These are phyloP conservation scores for Scedosporium aurantiacum DNA, from an alignment of 2,329 filamentous ascomycete species.

Conservation along the genomic window DNA sequence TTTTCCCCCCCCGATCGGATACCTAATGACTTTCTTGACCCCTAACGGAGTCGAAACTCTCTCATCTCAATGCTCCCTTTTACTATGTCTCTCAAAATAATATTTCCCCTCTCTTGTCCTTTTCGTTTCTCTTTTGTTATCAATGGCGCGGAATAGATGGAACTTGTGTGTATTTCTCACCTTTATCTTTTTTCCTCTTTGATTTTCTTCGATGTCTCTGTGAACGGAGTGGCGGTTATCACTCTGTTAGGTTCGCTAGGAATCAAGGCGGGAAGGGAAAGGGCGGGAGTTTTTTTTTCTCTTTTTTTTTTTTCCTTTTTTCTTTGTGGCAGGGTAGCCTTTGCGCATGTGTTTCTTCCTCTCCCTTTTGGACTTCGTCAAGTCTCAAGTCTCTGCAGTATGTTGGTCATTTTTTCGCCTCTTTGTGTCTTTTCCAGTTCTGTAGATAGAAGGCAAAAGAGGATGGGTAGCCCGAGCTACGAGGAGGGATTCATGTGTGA, in stretches of 20 bases:
- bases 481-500: background rate
- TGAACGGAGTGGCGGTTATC: background rate
- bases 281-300: background rate
- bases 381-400: background rate
- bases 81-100: background rate
- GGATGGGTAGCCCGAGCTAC: background rate
- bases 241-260: background rate
- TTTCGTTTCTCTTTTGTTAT: background rate
- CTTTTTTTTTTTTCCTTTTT: background rate
- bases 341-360: background rate
- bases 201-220: background rate
- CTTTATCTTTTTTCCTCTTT: background rate
- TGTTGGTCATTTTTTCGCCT: background rate
- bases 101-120: background rate
- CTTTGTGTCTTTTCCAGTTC: conserved; percentile 1
- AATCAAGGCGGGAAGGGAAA: background rate
- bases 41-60: background rate
- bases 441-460: background rate
- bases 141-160: background rate
- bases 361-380: background rate
- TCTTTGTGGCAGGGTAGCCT: background rate
- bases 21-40: background rate
- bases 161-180: background rate
- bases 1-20: background rate
- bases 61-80: background rate